Conservation (phyloP, 441 rosid genomes). For the Gossypium lobatum region DNA sequence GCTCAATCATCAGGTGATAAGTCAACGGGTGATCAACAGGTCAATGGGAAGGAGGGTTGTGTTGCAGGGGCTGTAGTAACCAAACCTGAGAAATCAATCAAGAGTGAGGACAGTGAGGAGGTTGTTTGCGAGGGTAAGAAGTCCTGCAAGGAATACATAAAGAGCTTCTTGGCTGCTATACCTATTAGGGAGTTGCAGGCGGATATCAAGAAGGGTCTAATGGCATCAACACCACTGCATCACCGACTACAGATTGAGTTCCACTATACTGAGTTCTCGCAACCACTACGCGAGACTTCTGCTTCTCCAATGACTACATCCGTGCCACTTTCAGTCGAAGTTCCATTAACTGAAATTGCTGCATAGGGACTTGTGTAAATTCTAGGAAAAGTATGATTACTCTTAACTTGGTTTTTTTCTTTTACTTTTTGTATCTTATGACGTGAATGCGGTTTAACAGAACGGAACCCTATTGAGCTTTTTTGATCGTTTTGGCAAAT, state of each 20-base stretch:
- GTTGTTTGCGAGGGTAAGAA: conserved; percentile 54
- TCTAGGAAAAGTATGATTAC: conserved; percentile 27
- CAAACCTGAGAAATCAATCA: conserved; percentile 13
- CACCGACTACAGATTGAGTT: conserved; percentile 80
- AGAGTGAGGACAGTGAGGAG: conserved; percentile 24
- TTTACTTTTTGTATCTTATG: conserved; percentile 12
- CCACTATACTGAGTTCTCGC: conserved; percentile 45
- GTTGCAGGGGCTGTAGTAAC: not conserved
- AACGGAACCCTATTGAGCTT: conserved; percentile 15
- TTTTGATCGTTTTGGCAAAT: not conserved
- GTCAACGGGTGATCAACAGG: conserved; percentile 6
- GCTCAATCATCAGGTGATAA: conserved; percentile 27
- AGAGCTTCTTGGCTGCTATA: conserved; percentile 85
- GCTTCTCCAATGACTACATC: conserved; percentile 1
- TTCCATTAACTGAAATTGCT: conserved; percentile 15
- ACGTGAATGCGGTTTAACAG: conserved; percentile 26
- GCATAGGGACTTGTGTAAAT: conserved; percentile 29
- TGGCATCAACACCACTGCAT: conserved; percentile 56
- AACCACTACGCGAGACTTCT: conserved; percentile 10
- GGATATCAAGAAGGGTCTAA: conserved; percentile 69
- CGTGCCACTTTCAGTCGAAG: not conserved
- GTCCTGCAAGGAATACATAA: conserved; percentile 78
- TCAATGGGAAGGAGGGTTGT: not conserved
- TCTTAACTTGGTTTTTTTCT: conserved; percentile 21
- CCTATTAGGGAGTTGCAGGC: conserved; percentile 68